These are phyloP conservation scores for Fomitopsis pulvina DNA, from an alignment of 768 basidiomycete genomes.

Conservation along the genomic window DNA sequence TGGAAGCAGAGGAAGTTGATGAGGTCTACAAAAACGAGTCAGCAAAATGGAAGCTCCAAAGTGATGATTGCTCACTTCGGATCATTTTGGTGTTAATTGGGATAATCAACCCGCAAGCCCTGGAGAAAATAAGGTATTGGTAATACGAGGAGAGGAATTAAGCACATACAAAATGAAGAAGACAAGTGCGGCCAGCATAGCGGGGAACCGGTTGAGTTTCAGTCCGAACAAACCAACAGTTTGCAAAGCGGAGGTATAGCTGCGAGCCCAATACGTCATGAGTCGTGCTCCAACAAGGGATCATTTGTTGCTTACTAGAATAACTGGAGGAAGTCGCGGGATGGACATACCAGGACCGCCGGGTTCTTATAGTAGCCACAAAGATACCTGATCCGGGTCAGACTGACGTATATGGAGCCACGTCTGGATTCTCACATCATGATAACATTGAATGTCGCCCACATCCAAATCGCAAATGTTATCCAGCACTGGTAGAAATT, in stretches of 20 bases:
- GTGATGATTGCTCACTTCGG: conserved; percentile 26
- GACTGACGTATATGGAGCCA: not conserved
- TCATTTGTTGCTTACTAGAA: conserved; percentile 24
- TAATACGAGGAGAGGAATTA: not conserved
- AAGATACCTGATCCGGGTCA: conserved; percentile 25
- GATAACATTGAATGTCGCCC: conserved; percentile 56
- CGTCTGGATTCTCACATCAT: conserved; percentile 27
- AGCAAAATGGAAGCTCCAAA: conserved; percentile 5
- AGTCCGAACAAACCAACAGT: conserved; percentile 70
- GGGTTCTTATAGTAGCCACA: conserved; percentile 34
- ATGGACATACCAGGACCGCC: conserved; percentile 33
- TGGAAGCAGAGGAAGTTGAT: conserved; percentile 77
- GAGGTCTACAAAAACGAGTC: conserved; percentile 34
- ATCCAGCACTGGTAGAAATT: conserved; percentile 58
- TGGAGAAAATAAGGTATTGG: conserved; percentile 23
- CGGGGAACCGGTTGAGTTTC: conserved; percentile 60
- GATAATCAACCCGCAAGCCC: conserved; percentile 29
- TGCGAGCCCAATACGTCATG: conserved; percentile 23
- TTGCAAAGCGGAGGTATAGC: conserved; percentile 36
- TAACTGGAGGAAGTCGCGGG: conserved; percentile 32
- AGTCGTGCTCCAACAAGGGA: not conserved
- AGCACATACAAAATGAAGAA: conserved; percentile 49
- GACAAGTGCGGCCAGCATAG: conserved; percentile 46
- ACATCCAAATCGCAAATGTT: conserved; percentile 53
- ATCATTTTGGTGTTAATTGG: conserved; percentile 32